These are phyloP conservation scores for Dioscorea alata DNA, from an alignment of 106 monocot genomes.

Conservation along the genomic window DNA sequence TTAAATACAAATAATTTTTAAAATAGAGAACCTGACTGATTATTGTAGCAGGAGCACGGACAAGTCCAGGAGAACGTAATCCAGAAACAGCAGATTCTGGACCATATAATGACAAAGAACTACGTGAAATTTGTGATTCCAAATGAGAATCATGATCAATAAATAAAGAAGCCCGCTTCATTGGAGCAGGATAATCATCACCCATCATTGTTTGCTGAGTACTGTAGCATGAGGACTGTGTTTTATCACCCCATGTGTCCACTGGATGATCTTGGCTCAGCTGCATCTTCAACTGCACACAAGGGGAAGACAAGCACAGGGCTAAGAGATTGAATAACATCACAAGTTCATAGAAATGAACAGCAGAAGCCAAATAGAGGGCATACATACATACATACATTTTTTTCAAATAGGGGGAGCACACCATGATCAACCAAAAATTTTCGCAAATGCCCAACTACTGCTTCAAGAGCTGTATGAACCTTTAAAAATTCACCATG, in stretches of 20 bases:
- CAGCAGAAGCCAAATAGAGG: too few relatives aligned
- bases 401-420: constrained; percentile 31
- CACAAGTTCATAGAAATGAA: too few relatives aligned
- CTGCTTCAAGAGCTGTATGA: constrained; percentile 23
- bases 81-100: constrained; percentile 27
- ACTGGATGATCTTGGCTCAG: constrained; percentile 15
- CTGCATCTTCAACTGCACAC: neutral
- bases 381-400: constrained; percentile 21
- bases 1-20: too few relatives aligned
- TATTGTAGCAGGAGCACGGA: constrained; percentile 15
- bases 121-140: constrained; percentile 17
- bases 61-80: constrained; percentile 9
- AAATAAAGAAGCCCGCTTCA: constrained; percentile 18
- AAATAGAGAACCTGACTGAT: constrained; percentile 19
- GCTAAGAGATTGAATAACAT: too few relatives aligned
- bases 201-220: constrained; percentile 10
- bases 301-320: neutral
- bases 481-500: constrained; percentile 26
- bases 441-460: constrained; percentile 21
- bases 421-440: constrained; percentile 37
- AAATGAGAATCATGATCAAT: constrained; percentile 17
- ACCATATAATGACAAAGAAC: constrained; percentile 24
- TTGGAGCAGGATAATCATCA: constrained; percentile 14
- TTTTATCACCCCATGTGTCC: constrained; percentile 16
- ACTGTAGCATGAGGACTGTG: constrained; percentile 8